Base-by-base conservation (phyloP, 2,329 filamentous ascomycete genomes). In the Dothidotthia symphoricarpi region DNA sequence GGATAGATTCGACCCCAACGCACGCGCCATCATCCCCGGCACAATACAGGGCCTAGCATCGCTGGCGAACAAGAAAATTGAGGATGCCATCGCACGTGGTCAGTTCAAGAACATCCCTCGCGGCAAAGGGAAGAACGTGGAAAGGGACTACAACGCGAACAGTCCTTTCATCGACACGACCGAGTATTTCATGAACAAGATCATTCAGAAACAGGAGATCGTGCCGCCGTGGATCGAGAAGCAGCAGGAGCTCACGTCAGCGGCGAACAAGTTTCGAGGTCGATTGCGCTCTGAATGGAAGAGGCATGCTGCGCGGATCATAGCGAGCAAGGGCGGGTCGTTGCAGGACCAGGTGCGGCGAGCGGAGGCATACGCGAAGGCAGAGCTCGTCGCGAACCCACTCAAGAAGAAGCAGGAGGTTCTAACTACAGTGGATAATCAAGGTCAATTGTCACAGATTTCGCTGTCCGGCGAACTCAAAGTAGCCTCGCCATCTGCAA, bases 191-290 rank as follows among this genome's bases (percentile, higher is more conserved):
- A 85, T 97, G 85, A 97, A 98, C 69, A 93, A 94, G 69, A 96
- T 97, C 73, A 96, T 98, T 47, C 87, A 96, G 69, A 85, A 86
- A 41, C 93, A 98, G 67, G 90, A 95, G 14, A 87, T 97, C 43
- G 88, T 95, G 1, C 93, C 93, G 1, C 91, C 91, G 0, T 98
- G 93, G 93, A 97, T 98, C 43, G 93, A 98, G 68, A 97, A 96
- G 69, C 93, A 98, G 65, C 91, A 97, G 62, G 89, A 96, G 57
- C 72, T 97, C 5, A 76, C 82, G 9, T 81, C 80, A 43, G 78
- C 86, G 0, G 77, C 83, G 1, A 76, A 74, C 10, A 74, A 75
- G 1, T 96, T 98, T 60, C 78, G 93, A 2, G 69, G 74, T 2
- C 74, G 88, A n/a, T 61, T 97, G 44, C 75, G 90, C 24, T 80